Percentiles rank a stretch among this genome's conserved stretches.
Conservation (phyloP, 2,329 filamentous ascomycete genomes). For the Achaetomium macrosporum region DNA sequence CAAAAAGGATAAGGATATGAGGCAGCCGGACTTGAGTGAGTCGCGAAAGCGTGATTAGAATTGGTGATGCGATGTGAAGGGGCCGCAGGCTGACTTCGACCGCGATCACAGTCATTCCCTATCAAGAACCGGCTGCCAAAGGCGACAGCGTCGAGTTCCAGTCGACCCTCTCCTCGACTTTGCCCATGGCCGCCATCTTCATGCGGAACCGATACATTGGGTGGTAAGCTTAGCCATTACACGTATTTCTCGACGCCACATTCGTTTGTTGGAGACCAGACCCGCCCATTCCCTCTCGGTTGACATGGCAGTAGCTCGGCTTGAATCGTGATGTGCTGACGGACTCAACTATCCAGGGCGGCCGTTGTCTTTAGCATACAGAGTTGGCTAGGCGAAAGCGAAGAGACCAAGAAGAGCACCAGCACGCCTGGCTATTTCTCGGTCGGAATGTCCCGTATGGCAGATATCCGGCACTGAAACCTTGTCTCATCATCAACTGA, state of each 20-base stretch:
- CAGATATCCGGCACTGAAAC: neutral
- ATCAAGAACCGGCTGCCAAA: constrained; percentile 66
- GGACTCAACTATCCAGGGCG: constrained; percentile 43
- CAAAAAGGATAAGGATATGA: constrained; percentile 37
- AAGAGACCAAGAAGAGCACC: constrained; percentile 35
- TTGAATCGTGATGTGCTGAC: neutral
- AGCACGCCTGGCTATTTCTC: constrained; percentile 31
- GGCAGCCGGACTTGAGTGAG: constrained; percentile 41
- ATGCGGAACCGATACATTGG: constrained; percentile 78
- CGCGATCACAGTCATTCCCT: constrained; percentile 67
- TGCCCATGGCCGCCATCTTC: constrained; percentile 96
- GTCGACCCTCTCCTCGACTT: constrained; percentile 65
- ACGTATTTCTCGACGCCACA: too few relatives aligned
- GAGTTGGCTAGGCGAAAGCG: constrained; percentile 54
- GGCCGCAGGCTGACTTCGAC: constrained; percentile 5
- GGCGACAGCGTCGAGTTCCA: constrained; percentile 62
- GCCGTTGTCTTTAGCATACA: constrained; percentile 69
- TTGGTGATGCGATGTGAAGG: neutral
- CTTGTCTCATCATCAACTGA: neutral
- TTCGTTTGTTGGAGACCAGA: too few relatives aligned
- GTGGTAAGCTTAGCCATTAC: constrained; percentile 43
- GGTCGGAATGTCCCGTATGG: constrained; percentile 34
- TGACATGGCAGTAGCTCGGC: neutral
- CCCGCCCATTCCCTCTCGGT: too few relatives aligned
- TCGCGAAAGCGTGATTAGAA: neutral